Conservation (phyloP, 148 eudicot genomes). For the Spergularia bocconei region DNA sequence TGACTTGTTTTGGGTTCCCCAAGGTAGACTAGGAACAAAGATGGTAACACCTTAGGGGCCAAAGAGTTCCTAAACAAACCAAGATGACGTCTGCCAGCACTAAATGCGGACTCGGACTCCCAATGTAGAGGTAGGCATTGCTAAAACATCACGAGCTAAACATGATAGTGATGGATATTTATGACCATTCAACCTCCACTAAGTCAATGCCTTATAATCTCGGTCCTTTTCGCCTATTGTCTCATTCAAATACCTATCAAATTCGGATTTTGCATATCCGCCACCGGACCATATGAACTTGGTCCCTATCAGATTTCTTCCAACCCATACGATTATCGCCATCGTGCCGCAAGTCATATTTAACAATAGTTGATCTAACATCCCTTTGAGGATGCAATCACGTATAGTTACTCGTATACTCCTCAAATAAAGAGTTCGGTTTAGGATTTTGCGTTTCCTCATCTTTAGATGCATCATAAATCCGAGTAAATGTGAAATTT, state of each 20-base stretch:
- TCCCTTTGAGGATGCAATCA: neutral
- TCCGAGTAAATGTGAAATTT: no score
- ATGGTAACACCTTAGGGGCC: no score
- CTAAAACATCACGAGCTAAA: slow-evolving; percentile 11
- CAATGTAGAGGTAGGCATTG: slow-evolving; percentile 4
- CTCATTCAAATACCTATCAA: neutral
- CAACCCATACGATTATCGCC: neutral
- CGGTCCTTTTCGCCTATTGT: neutral
- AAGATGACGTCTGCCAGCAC: slow-evolving; percentile 24
- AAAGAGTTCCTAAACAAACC: slow-evolving; percentile 21
- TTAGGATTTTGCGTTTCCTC: neutral
- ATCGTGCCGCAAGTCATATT: no score
- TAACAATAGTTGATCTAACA: neutral
- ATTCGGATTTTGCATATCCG: neutral
- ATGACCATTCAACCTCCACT: slow-evolving; percentile 11
- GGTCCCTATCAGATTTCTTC: neutral
- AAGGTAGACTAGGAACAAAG: no score
- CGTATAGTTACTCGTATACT: slow-evolving; percentile 5
- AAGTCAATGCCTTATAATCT: neutral
- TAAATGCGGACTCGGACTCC: slow-evolving; percentile 6
- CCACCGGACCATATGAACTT: neutral
- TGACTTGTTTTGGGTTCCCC: no score
- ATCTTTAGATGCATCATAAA: neutral
- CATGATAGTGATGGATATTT: slow-evolving; percentile 7
- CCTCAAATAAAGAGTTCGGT: slow-evolving; percentile 3